Percentiles rank a stretch among this genome's conserved stretches.
Evolutionary conservation across 176 grass and related monocot species (phyloP).

Genomic region (Musa beccarii): DNA sequence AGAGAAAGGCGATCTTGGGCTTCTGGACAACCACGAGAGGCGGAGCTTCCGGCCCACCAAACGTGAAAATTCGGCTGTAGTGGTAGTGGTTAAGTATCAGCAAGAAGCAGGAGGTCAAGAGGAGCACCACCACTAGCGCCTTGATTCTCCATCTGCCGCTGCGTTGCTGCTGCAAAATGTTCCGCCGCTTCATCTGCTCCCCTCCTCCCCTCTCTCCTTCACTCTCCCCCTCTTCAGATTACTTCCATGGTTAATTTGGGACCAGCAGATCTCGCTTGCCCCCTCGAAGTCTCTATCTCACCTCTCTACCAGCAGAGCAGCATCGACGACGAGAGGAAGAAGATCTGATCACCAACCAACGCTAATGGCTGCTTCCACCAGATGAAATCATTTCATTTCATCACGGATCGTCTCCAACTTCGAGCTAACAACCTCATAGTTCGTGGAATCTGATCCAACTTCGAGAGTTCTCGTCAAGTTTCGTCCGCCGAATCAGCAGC

Average conservation of each 20-base stretch:
- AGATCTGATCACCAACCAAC: too few relatives aligned
- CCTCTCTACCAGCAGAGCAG: too few relatives aligned
- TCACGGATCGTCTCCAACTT: too few relatives aligned
- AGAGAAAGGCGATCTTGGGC: constrained; percentile 71
- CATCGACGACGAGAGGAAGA: too few relatives aligned
- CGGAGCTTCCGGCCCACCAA: not conserved
- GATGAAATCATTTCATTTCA: too few relatives aligned
- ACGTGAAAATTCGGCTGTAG: not conserved
- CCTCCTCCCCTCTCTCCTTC: not conserved
- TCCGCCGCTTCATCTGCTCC: constrained; percentile 5
- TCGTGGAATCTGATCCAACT: too few relatives aligned
- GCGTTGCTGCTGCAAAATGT: not conserved
- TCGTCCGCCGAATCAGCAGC: too few relatives aligned
- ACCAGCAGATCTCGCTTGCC: not conserved
- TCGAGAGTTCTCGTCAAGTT: too few relatives aligned
- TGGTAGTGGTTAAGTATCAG: not conserved
- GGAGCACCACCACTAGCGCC: not conserved
- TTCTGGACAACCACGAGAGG: constrained; percentile 16
- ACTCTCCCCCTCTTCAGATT: not conserved
- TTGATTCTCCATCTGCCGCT: constrained; percentile 12
- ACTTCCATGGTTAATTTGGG: not conserved
- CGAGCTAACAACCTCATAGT: too few relatives aligned
- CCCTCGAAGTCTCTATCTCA: not conserved
- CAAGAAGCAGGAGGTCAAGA: not conserved
- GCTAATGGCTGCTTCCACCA: too few relatives aligned